Conservation (phyloP, 148 eudicot species). For the Vaccinium myrtillus region DNA sequence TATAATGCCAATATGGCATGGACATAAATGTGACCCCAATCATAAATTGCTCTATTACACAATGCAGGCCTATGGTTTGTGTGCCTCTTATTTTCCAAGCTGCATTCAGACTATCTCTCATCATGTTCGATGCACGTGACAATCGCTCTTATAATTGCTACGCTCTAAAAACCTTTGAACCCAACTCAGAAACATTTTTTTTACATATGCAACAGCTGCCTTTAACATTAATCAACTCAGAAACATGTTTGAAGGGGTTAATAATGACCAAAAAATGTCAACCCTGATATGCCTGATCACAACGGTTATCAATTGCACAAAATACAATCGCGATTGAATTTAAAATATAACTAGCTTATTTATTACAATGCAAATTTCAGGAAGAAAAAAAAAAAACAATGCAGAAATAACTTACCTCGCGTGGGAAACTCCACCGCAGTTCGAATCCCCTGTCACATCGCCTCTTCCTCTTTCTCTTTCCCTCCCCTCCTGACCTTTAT, state of each 20-base stretch:
- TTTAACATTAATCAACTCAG: neutral
- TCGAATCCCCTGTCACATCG: neutral
- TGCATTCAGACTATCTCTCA: neutral
- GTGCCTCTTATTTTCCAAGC: neutral
- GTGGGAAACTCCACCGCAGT: constrained; percentile 13
- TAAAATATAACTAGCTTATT: no score
- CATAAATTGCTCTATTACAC: neutral
- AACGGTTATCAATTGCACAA: neutral
- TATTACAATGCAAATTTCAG: neutral
- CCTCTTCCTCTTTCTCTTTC: constrained; percentile 11
- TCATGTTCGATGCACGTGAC: neutral
- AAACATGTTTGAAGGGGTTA: neutral
- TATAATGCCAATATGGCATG: neutral
- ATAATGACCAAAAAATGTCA: neutral
- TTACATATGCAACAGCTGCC: neutral
- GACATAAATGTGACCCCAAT: neutral
- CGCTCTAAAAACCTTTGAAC: neutral
- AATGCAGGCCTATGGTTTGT: neutral
- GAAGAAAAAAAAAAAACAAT: neutral
- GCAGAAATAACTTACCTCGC: neutral
- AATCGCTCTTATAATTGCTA: neutral
- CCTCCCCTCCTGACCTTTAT: constrained; percentile 23
- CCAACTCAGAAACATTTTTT: neutral
- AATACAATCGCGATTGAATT: no score
- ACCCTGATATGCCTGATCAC: neutral